Evolutionary conservation across 805 yeast genomes (phyloP).

Genomic region (Komagataella kurtzmanii): DNA sequence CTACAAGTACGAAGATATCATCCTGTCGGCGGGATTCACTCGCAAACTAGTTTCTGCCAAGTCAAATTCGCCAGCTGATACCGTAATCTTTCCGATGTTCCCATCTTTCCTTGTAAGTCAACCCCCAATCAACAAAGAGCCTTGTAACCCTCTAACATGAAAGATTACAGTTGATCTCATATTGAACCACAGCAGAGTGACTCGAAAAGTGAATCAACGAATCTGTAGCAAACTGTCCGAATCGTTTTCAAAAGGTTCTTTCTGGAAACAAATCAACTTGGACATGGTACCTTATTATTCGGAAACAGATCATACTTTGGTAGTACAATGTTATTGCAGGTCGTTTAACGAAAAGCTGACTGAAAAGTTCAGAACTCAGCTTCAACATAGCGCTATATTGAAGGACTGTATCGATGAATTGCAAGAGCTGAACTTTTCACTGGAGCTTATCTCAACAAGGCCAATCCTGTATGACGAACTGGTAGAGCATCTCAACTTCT

Average conservation of each 20-base stretch:
- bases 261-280: neutral
- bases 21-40: neutral
- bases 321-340: neutral
- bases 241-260: neutral
- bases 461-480: neutral
- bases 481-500: slow-evolving; percentile 12
- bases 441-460: neutral
- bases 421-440: neutral
- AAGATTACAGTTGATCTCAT: neutral
- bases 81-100: neutral
- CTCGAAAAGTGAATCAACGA: neutral
- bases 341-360: neutral
- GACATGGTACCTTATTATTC: neutral
- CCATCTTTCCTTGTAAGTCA: neutral
- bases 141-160: neutral
- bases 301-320: neutral
- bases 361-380: neutral
- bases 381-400: neutral
- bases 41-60: neutral
- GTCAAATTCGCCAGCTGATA: neutral
- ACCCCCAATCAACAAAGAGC: neutral
- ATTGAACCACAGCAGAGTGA: neutral
- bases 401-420: neutral
- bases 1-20: neutral
- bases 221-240: neutral